These are phyloP conservation scores for Nicotiana obtusifolia DNA, from an alignment of 257 asterid species.

Conservation along the genomic window DNA sequence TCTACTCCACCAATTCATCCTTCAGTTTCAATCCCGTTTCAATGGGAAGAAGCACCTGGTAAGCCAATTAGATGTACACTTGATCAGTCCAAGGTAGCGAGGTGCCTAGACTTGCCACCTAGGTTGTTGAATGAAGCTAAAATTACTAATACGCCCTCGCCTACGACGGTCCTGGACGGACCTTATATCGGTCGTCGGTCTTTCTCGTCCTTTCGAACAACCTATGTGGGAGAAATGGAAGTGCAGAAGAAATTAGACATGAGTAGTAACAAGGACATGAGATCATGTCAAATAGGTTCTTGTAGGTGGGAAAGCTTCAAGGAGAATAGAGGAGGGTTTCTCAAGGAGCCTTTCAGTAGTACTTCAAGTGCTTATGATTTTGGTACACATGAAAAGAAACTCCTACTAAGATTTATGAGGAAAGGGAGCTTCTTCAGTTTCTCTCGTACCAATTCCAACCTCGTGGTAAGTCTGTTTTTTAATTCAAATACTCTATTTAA, in stretches of 20 bases:
- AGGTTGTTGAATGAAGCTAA: conserved; percentile 17
- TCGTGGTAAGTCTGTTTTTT: conserved; percentile 32
- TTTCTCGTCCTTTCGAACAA: conserved; percentile 45
- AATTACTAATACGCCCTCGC: conserved; percentile 40
- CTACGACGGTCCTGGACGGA: conserved; percentile 53
- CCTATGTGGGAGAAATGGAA: conserved; percentile 11
- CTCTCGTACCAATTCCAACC: conserved; percentile 35
- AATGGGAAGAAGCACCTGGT: conserved; percentile 88
- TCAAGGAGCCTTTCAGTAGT: conserved; percentile 20
- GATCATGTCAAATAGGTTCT: conserved; percentile 17
- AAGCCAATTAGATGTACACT: conserved; percentile 26
- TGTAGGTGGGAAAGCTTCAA: conserved; percentile 49
- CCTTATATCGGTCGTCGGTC: conserved; percentile 37
- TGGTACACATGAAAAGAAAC: conserved; percentile 21
- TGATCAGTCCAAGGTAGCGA: conserved; percentile 17
- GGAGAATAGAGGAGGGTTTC: conserved; percentile 15
- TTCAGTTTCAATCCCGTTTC: conserved; percentile 55
- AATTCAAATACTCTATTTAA: background rate
- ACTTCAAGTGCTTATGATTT: conserved; percentile 18
- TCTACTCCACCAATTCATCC: conserved; percentile 66
- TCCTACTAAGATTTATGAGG: conserved; percentile 29
- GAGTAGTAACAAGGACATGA: background rate
- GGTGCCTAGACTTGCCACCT: conserved; percentile 64
- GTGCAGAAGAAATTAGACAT: background rate
- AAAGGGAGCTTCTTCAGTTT: conserved; percentile 39